Base-by-base conservation (phyloP, 371 early-diverging fungal genomes). In the Mortierella sp. region DNA sequence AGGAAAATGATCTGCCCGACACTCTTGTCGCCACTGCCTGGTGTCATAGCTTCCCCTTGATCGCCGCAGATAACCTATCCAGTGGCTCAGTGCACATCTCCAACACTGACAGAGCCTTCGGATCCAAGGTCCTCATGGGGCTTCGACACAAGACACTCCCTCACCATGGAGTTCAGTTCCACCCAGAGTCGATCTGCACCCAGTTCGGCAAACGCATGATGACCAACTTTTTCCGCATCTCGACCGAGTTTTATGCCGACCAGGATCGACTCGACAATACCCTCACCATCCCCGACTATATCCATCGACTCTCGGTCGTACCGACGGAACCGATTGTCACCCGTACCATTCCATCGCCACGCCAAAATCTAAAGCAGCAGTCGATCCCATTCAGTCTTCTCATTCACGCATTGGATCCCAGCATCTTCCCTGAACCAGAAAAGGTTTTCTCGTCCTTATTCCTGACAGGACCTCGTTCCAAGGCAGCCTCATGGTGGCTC, bases 151-250 rank as follows among this genome's bases (percentile, higher is more conserved):
- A 72, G 38, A 56, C 72, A 1, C 80, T 90, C 27, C 98, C 97
- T 24, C 83, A 97, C 12, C 97, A 94, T 91, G 97, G 98, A 11
- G 98, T 99, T 43, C 99, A 99, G 82, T 98, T 98, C 82, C 99
- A 99, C 87, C 99, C 99, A 10, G 99, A 99, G 89, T 97, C 97
- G 10, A 95, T 98, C 16, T 95, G 96, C 46, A 95, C 97, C 0
- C 95, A 96, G 77, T 83, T 92, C 80, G 99, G 99, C 3, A 70
- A 78, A 16, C 84, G 80, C 18, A 89, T 98, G 87, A 83, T 97
- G 56, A 21, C 72, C 16, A 98, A 98, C 88, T 98, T 98, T 88
- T 83, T 89, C 60, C 48, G 71, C 1, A 85, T 95, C 71, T 89
- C 96, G 0, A 48, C 46, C 4, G 43, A 83, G 27, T 93, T 90